These are phyloP conservation scores for Globomyces sp. DNA, from an alignment of 371 early-diverging fungal species.

Conservation along the genomic window DNA sequence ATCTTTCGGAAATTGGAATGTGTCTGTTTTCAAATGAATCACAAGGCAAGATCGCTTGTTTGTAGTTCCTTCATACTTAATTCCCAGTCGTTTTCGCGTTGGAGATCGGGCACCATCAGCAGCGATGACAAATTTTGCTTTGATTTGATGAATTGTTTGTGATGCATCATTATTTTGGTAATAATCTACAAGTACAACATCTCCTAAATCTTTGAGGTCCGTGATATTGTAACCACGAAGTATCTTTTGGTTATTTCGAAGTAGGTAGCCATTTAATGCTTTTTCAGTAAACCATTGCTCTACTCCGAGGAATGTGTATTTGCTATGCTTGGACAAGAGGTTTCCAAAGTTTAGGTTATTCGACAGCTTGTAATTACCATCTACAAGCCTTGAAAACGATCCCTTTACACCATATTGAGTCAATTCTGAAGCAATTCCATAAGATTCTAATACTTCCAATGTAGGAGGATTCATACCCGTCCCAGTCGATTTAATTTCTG, in stretches of 20 bases:
- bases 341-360: neutral
- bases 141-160: no score
- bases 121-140: constrained; percentile 21
- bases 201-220: neutral
- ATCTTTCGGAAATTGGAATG: neutral
- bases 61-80: constrained; percentile 29
- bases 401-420: neutral
- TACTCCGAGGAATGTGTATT: neutral
- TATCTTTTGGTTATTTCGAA: neutral
- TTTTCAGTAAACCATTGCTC: constrained; percentile 7
- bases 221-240: neutral
- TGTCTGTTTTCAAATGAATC: constrained; percentile 1
- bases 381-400: neutral
- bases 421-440: constrained; percentile 3
- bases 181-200: constrained; percentile 22
- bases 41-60: neutral
- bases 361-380: neutral
- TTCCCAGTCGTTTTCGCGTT: constrained; percentile 32
- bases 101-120: constrained; percentile 39
- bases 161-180: no score
- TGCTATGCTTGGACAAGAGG: neutral
- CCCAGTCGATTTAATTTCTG: neutral
- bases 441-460: constrained; percentile 11
- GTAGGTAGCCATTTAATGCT: neutral
- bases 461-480: neutral